These are phyloP conservation scores for Cladosporium sphaerospermum DNA, from an alignment of 2,329 filamentous ascomycete species.

Conservation along the genomic window DNA sequence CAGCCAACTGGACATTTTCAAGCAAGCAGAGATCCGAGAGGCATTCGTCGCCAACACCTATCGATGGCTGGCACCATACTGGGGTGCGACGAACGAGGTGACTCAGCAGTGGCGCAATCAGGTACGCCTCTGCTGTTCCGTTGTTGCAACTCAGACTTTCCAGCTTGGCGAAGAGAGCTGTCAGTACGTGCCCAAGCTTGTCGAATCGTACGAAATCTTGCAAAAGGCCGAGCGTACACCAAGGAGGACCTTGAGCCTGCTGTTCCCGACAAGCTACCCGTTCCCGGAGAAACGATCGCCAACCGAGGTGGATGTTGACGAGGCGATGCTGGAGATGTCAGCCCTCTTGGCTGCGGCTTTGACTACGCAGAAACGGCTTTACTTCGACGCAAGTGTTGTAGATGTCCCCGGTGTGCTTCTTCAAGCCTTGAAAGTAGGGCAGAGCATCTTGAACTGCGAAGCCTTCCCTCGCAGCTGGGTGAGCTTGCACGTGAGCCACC, in stretches of 20 bases:
- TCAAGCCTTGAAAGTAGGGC: conserved; percentile 74
- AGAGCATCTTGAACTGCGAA: conserved; percentile 81
- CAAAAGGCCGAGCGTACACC: conserved; percentile 56
- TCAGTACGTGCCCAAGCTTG: conserved; percentile 82
- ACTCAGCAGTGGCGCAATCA: conserved; percentile 88
- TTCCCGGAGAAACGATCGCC: conserved; percentile 69
- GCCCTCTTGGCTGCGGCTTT: conserved; percentile 67
- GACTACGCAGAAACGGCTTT: conserved; percentile 24
- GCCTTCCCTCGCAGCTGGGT: conserved; percentile 88
- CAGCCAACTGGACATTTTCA: conserved; percentile 73
- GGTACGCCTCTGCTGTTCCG: conserved; percentile 85
- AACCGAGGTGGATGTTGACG: conserved; percentile 52
- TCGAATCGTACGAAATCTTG: conserved; percentile 80
- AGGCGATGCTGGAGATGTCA: conserved; percentile 80
- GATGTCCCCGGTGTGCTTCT: conserved; percentile 70
- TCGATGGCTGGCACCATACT: conserved; percentile 87
- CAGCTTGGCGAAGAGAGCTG: conserved; percentile 75
- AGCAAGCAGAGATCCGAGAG: conserved; percentile 66
- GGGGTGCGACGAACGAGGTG: conserved; percentile 68
- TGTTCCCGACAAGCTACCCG: conserved; percentile 86
- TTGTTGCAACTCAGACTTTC: conserved; percentile 77
- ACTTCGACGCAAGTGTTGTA: conserved; percentile 42
- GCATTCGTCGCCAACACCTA: conserved; percentile 58
- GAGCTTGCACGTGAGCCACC: conserved; percentile 67
- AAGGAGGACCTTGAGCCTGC: conserved; percentile 64